A percentile compares a stretch with the other conserved stretches of the same genome.
Evolutionary conservation across 2,329 filamentous ascomycete species (phyloP).

Genomic region (Colletotrichum tamarilloi): DNA sequence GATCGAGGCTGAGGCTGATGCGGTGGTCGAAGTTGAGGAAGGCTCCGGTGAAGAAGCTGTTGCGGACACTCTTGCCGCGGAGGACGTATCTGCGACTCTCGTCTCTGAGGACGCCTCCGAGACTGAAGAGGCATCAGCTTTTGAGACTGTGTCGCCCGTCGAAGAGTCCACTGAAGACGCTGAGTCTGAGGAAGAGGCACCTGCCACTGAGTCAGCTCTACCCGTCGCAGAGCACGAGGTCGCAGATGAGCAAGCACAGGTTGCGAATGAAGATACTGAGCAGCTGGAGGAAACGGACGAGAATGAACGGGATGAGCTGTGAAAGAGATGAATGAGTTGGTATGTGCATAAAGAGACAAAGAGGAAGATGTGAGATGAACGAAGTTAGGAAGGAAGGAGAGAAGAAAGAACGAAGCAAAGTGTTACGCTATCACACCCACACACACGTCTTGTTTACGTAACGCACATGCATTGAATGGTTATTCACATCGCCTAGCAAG

Average conservation of each 20-base stretch:
- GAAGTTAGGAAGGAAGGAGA: background rate
- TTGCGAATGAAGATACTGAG: background rate
- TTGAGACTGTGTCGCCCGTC: background rate
- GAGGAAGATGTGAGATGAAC: background rate
- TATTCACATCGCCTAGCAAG: background rate
- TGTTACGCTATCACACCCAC: background rate
- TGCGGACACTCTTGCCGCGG: background rate
- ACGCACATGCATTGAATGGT: background rate
- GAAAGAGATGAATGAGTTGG: background rate
- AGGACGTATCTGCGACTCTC: background rate
- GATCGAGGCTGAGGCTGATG: background rate
- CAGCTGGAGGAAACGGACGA: background rate
- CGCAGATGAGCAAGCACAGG: background rate
- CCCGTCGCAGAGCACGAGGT: background rate
- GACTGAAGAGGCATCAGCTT: background rate
- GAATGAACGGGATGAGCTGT: conserved; percentile 3
- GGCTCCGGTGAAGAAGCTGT: background rate
- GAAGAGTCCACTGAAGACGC: background rate
- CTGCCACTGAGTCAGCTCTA: background rate
- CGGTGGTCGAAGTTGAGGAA: background rate
- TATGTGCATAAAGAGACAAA: background rate
- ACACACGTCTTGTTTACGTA: background rate
- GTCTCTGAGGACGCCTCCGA: background rate
- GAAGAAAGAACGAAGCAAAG: background rate
- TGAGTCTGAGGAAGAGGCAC: background rate